Evolutionary conservation across 495 filamentous ascomycete genomes (phyloP), one percentile per base, ranked within the genome.

Genomic region (Daldinia concentrica): DNA sequence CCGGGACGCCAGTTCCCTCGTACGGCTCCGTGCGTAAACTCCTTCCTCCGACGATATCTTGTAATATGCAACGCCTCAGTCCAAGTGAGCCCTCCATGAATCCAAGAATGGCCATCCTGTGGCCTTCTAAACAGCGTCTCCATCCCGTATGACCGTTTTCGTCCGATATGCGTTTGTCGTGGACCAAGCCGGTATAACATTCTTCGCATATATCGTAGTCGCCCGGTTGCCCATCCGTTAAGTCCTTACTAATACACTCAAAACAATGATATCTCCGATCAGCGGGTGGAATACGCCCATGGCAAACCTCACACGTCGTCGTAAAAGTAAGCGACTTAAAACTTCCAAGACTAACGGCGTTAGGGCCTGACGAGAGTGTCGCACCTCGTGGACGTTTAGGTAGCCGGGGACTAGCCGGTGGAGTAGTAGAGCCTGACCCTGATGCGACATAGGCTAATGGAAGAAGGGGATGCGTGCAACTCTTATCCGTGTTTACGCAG

Each of bases 201-300:
- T 86, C 79, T 6, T 82, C 81, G 81, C 94, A 97, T 66, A 97
- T 85, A 71, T 97, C 92, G 80, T 93, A 94, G 75, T 94, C 90
- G n/a, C 91, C 92, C 8, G 82, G 78, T 63, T 89, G 89, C 74
- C 90, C 90, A 69, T 86, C 79, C 3, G 58, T 73, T 0, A 73
- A 61, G 6, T 63, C 32, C 32, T 71, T 74, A 36, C 79, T 82
- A 0, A 67, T 77, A 60, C 85, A 86, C 9, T 69, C 64, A 65
- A 74, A 79, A 76, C 94, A 97, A 79, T 97, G 93, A 73, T 89
- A 92, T n/a, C 92, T 86, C 1, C 84, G 84, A 37, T 86, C 83
- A 3, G 85, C 85, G 0, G 90, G 87, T 4, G 88, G 88, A 73
- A 97, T 95, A 17, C 87, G 83, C 32, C 86, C 82, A 36, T 79